Evolutionary conservation across 2,329 filamentous ascomycete species (phyloP).

Genomic region (Catunica adiposa): DNA sequence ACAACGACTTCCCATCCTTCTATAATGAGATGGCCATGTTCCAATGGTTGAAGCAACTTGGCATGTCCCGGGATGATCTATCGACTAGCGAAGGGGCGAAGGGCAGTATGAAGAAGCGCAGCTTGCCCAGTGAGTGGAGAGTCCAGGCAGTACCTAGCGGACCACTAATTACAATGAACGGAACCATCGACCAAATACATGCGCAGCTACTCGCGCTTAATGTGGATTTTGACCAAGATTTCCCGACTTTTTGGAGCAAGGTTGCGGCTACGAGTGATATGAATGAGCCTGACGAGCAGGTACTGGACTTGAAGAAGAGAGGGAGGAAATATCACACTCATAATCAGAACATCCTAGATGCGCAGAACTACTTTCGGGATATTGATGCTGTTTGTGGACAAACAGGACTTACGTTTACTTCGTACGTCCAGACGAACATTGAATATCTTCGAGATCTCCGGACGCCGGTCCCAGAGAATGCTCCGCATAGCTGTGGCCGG

Average conservation of each 20-base stretch:
- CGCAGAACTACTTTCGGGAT: neutral
- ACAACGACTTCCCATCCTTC: constrained; percentile 11
- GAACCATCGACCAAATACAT: constrained; percentile 16
- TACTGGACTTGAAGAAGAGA: neutral
- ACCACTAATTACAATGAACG: constrained; percentile 4
- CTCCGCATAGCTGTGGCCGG: constrained; percentile 8
- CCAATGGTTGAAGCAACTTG: constrained; percentile 1
- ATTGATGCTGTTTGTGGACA: neutral
- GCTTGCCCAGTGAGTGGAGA: constrained; percentile 4
- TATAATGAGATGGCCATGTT: constrained; percentile 4
- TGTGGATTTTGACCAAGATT: constrained; percentile 15
- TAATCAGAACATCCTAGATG: constrained; percentile 1
- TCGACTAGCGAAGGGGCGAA: neutral
- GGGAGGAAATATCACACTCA: neutral
- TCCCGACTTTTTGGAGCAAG: constrained; percentile 7
- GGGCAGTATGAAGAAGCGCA: constrained; percentile 5
- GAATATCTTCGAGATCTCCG: constrained; percentile 5
- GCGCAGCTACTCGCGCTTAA: constrained; percentile 15
- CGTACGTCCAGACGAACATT: constrained; percentile 6
- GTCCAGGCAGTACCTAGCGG: constrained; percentile 1
- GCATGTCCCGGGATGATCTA: neutral
- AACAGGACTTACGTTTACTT: constrained; percentile 6
- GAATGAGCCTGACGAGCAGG: neutral
- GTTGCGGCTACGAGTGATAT: neutral
- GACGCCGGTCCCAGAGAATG: constrained; percentile 1